These are phyloP conservation scores for Tetrapisispora pingtungensis DNA, from an alignment of 805 yeast genomes.

Conservation along the genomic window DNA sequence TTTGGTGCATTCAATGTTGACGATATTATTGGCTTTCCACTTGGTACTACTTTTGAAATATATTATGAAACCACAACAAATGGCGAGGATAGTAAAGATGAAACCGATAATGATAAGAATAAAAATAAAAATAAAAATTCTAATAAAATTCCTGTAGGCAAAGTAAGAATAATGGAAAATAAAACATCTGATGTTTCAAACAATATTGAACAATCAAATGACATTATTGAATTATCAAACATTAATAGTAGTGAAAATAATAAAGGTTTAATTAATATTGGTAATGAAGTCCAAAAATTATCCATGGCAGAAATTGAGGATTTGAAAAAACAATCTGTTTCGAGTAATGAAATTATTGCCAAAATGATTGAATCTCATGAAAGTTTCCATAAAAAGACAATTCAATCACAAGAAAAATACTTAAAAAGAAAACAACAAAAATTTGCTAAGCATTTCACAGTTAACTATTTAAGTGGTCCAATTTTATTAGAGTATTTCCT, in stretches of 20 bases:
- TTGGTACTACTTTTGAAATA: slow-evolving; percentile 86
- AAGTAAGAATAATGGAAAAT: slow-evolving; percentile 13
- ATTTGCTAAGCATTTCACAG: slow-evolving; percentile 75
- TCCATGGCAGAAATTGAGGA: slow-evolving; percentile 74
- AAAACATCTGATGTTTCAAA: background rate
- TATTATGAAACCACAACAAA: slow-evolving; percentile 30
- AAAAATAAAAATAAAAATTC: too few species aligned
- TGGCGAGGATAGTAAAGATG: slow-evolving; percentile 7
- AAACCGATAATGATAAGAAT: slow-evolving; percentile 13
- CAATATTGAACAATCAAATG: slow-evolving; percentile 3
- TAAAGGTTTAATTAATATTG: slow-evolving; percentile 55
- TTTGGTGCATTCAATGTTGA: slow-evolving; percentile 78
- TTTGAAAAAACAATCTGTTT: slow-evolving; percentile 60
- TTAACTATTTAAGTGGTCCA: slow-evolving; percentile 63
- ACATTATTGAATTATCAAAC: slow-evolving; percentile 22
- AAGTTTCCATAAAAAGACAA: slow-evolving; percentile 80
- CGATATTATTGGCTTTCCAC: slow-evolving; percentile 68
- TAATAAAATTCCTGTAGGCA: slow-evolving; percentile 20
- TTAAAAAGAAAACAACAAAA: slow-evolving; percentile 85
- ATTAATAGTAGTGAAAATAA: slow-evolving; percentile 46
- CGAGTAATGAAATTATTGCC: slow-evolving; percentile 51
- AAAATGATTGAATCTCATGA: slow-evolving; percentile 75
- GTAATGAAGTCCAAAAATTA: slow-evolving; percentile 63
- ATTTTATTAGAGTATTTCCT: slow-evolving; percentile 62
- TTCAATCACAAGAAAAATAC: slow-evolving; percentile 85